phyloP scores from a whole-genome alignment of 2,329 filamentous ascomycete species.

The Neoscytalidium dimidiatum region DNA sequence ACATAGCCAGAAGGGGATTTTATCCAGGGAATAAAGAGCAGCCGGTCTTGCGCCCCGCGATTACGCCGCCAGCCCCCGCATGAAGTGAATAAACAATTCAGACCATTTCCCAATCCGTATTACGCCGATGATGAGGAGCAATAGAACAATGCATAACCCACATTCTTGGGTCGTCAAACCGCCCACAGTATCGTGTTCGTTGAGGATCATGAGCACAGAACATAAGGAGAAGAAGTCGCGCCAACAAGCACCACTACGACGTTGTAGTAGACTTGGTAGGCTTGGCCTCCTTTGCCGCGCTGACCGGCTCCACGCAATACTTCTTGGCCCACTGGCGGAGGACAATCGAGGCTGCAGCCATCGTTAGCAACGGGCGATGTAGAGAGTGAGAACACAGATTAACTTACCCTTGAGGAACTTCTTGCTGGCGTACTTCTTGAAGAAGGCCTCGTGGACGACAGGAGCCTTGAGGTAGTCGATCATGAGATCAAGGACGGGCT shows the following conservation, averaged over 20 bases:
- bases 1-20: conserved; percentile 17
- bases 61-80: conserved; percentile 7
- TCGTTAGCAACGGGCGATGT: conserved; percentile 24
- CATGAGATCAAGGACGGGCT: conserved; percentile 91
- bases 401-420: conserved; percentile 94
- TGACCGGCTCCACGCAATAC: conserved; percentile 41
- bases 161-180: neutral
- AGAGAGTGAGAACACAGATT: neutral
- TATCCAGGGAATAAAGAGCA: conserved; percentile 16
- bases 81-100: conserved; percentile 17
- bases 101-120: conserved; percentile 1
- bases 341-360: conserved; percentile 74
- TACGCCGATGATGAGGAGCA: conserved; percentile 18
- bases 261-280: neutral
- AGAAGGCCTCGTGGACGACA: conserved; percentile 93
- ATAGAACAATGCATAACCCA: conserved; percentile 18
- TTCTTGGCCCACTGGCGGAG: conserved; percentile 93
- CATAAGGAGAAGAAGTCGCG: neutral
- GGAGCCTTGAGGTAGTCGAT: conserved; percentile 92
- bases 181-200: conserved; percentile 6
- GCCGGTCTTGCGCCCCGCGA: conserved; percentile 10
- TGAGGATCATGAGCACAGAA: conserved; percentile 14
- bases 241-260: neutral
- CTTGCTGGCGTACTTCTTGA: conserved; percentile 99
- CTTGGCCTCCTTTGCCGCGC: conserved; percentile 22